Conservation (phyloP, 352 stramenopile genomes). For the Albugo laibachii region DNA sequence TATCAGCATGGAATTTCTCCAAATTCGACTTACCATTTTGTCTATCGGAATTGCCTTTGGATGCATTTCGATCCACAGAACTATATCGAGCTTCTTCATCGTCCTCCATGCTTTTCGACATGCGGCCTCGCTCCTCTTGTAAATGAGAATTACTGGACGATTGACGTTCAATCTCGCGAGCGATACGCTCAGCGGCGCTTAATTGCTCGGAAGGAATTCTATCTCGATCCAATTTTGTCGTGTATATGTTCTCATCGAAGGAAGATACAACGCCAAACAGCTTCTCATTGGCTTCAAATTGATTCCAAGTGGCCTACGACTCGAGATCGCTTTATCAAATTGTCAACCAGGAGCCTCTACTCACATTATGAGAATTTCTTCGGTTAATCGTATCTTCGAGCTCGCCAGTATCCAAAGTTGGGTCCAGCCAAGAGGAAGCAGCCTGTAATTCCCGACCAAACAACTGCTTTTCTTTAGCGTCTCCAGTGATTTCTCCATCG, state of each 20-base stretch:
- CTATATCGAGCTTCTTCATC: conserved; percentile 94
- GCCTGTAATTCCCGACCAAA: conserved; percentile 41
- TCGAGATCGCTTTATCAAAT: no score
- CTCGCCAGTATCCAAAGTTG: conserved; percentile 48
- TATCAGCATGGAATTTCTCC: no score
- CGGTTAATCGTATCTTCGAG: conserved; percentile 34
- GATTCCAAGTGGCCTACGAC: conserved; percentile 75
- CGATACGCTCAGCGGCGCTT: conserved; percentile 81
- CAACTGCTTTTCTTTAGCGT: conserved; percentile 23
- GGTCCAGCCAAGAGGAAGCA: conserved; percentile 64
- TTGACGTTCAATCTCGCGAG: conserved; percentile 88
- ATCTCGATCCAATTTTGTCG: conserved; percentile 88
- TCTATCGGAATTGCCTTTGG: background rate
- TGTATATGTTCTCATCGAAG: conserved; percentile 98
- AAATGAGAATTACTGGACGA: conserved; percentile 86
- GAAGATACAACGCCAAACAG: conserved; percentile 90
- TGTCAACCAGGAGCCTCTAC: no score
- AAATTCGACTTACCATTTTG: no score
- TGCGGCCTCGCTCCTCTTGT: conserved; percentile 85
- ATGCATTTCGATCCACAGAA: conserved; percentile 57
- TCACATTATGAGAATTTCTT: no score
- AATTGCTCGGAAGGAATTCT: conserved; percentile 81
- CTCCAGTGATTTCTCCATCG: conserved; percentile 73
- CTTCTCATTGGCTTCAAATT: conserved; percentile 93
- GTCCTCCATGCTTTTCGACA: conserved; percentile 50